Conservation (phyloP, 441 rosid species). For the Melastoma candidum region DNA sequence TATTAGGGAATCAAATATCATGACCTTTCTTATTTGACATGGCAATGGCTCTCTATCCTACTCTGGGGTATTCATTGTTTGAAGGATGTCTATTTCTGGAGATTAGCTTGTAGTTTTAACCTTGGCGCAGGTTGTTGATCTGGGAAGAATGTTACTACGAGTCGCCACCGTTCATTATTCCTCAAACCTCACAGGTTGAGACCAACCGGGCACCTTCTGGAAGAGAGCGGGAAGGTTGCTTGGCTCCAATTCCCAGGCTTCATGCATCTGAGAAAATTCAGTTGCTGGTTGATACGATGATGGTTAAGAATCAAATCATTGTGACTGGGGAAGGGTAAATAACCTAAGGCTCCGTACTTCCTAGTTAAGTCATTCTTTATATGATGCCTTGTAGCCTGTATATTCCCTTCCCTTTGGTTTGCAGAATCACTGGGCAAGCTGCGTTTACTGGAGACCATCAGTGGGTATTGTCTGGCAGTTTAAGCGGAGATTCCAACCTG, state of each 20-base stretch:
- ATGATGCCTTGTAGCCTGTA: neutral
- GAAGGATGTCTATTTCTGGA: no score
- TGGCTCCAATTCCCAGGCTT: constrained; percentile 24
- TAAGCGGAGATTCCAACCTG: constrained; percentile 40
- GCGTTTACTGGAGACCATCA: constrained; percentile 80
- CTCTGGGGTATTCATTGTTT: no score
- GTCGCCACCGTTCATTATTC: constrained; percentile 23
- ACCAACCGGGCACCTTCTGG: constrained; percentile 22
- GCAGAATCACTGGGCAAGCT: constrained; percentile 80
- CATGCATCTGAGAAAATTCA: constrained; percentile 34
- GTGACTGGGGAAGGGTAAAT: constrained; percentile 83
- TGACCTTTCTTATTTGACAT: no score
- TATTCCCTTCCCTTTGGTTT: constrained; percentile 6
- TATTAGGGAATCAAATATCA: no score
- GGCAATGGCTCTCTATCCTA: no score
- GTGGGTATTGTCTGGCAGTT: constrained; percentile 66
- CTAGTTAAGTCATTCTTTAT: constrained; percentile 1
- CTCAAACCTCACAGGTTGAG: constrained; percentile 23
- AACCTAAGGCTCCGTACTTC: neutral
- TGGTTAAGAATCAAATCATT: constrained; percentile 55
- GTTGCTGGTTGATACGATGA: constrained; percentile 62
- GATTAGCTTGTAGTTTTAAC: no score
- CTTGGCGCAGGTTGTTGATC: constrained; percentile 46
- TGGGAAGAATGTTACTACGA: constrained; percentile 82
- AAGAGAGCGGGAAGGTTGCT: constrained; percentile 33